Percentiles rank a stretch among this genome's conserved stretches.
These are phyloP conservation scores for Camellia japonica DNA, from an alignment of 148 eudicot species.

Conservation along the genomic window DNA sequence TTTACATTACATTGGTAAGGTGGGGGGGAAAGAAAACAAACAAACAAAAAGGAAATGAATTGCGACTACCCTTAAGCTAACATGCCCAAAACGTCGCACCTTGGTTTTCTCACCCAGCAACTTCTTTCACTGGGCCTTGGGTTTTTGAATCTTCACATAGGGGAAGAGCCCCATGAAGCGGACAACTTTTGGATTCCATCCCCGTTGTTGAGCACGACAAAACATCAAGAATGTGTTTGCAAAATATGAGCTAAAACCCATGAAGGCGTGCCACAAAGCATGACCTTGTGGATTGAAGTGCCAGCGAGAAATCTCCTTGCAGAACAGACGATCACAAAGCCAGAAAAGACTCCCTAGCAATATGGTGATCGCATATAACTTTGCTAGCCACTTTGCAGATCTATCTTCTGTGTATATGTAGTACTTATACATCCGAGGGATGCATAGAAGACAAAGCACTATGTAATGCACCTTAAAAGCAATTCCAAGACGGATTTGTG, in stretches of 20 bases:
- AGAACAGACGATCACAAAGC: constrained; percentile 64
- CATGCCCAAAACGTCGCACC: neutral
- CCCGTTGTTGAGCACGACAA: constrained; percentile 84
- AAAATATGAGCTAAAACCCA: constrained; percentile 77
- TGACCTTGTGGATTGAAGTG: constrained; percentile 85
- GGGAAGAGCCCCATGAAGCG: constrained; percentile 60
- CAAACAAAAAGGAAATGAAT: no score
- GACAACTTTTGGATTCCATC: constrained; percentile 65
- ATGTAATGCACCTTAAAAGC: constrained; percentile 62
- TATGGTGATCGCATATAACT: constrained; percentile 52
- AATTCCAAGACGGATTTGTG: constrained; percentile 50
- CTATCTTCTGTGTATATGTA: constrained; percentile 62
- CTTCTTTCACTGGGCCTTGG: constrained; percentile 62
- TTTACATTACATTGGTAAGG: neutral
- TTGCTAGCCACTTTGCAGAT: constrained; percentile 65
- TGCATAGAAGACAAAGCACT: constrained; percentile 77
- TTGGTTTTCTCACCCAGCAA: constrained; percentile 3
- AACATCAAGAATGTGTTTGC: constrained; percentile 87
- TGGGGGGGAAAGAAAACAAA: neutral
- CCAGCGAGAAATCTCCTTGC: constrained; percentile 58
- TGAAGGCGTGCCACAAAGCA: constrained; percentile 80
- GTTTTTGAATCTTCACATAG: constrained; percentile 72
- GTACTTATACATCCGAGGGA: constrained; percentile 90
- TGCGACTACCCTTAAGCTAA: neutral
- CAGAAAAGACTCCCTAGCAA: constrained; percentile 60